These are phyloP conservation scores for Tagetes patula DNA, from an alignment of 129 eudicot genomes.

Conservation along the genomic window DNA sequence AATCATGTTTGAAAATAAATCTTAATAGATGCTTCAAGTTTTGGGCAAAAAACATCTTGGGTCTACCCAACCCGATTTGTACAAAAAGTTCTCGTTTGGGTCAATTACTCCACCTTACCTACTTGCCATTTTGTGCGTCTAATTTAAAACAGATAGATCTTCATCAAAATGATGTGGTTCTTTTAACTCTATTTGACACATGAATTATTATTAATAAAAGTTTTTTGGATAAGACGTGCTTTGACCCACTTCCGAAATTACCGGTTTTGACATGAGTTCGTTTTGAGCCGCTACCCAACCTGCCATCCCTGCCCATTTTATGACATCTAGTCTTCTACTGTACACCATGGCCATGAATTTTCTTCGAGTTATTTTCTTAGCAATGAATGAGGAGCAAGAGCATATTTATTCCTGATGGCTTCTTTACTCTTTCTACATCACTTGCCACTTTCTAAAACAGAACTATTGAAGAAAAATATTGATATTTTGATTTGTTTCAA, in stretches of 20 bases:
- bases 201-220: background rate
- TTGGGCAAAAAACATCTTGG: background rate
- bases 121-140: background rate
- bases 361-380: slow-evolving; percentile 23
- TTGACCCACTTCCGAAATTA: background rate
- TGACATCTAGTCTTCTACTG: background rate
- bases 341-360: slow-evolving; percentile 8
- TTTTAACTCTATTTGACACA: background rate
- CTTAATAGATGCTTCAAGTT: background rate
- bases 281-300: background rate
- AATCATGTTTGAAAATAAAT: background rate
- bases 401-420: slow-evolving; percentile 20
- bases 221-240: background rate
- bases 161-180: background rate
- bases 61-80: background rate
- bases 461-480: slow-evolving; percentile 24
- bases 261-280: background rate
- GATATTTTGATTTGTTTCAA: slow-evolving; percentile 26
- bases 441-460: slow-evolving; percentile 30
- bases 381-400: slow-evolving; percentile 34
- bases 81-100: background rate
- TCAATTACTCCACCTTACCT: background rate
- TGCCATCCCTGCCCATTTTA: background rate
- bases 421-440: slow-evolving; percentile 28
- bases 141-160: background rate